Evolutionary conservation across 179 eudicot genomes (phyloP), one percentile per base, ranked within the genome.

Genomic region (Beta lomatogona): DNA sequence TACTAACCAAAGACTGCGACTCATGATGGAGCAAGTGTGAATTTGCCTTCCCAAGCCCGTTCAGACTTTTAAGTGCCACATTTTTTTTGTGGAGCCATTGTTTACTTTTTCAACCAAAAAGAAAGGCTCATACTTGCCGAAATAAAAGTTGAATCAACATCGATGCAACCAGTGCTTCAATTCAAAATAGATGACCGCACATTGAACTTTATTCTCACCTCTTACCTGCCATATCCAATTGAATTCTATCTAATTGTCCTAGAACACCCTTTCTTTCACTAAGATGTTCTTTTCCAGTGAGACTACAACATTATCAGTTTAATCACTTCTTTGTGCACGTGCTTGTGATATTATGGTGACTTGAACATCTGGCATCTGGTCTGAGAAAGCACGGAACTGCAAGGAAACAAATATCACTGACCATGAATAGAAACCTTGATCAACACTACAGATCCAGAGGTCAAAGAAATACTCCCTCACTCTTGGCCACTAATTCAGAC

Each of bases 361-460:
- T 89, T 87, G 82, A 88, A 95, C 79, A 95, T 77, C 86, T 95
- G 98, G 75, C 28, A 25, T 25, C 28, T 25, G 28, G 28, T 95
- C 98, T 84, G 98, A 92, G 83, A 95, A 90, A 46, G 98, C 98
- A 86, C 98, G 97, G 71, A 95, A 95, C 98, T 95, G 92, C 86
- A 87, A 59, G 41, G 64, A 76, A 70, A 74, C 52, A 71, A 52
- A 73, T 63, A 73, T 72, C 25, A 82, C 76, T 53, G 58, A 79
- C 82, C 48, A 61, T 80, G 65, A 53, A 22, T 22, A 77, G 69
- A 18, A 53, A 60, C 41, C 36, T 21, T 45, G 63, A 46, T 19
- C 77, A 77, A 19, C 28, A 0, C 0, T 25, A 25, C 63, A 61
- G 11, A 71, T 19, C 12, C 44, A 77, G 9, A 72, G 36, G 52